A percentile compares a stretch with the other conserved stretches of the same genome.
phyloP scores from a whole-genome alignment of 164 flowering plant species.

The Annona squamosa region DNA sequence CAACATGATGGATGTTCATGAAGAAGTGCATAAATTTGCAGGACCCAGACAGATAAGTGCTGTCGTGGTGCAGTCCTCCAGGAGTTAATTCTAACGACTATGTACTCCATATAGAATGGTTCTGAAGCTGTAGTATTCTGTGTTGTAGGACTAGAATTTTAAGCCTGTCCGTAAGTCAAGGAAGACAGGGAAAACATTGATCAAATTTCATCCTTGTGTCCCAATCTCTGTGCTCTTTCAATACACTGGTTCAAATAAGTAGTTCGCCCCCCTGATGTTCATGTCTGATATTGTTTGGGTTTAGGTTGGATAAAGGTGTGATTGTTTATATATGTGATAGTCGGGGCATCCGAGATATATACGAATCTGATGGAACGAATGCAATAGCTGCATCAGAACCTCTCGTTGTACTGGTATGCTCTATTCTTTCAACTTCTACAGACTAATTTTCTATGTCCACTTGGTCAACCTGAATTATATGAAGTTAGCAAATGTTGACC shows the following conservation, averaged over 20 bases:
- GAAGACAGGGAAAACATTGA: no score
- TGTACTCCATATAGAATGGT: no score
- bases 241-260: not conserved
- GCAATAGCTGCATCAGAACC: constrained; percentile 85
- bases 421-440: not conserved
- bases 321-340: constrained; percentile 94
- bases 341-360: constrained; percentile 90
- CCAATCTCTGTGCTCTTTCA: not conserved
- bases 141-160: no score
- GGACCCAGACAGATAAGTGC: no score
- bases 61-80: no score
- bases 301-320: constrained; percentile 94
- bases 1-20: not conserved
- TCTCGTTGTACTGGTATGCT: constrained; percentile 75
- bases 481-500: not conserved
- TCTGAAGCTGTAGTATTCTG: no score
- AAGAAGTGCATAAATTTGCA: no score
- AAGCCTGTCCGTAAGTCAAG: no score
- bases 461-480: not conserved
- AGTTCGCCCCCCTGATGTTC: not conserved
- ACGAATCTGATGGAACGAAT: constrained; percentile 86
- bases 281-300: constrained; percentile 5
- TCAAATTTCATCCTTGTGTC: not conserved
- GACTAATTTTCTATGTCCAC: not conserved
- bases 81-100: no score